Evolutionary conservation across 2,329 filamentous ascomycete species (phyloP).

Genomic region (Xylariomycetidae sp.): DNA sequence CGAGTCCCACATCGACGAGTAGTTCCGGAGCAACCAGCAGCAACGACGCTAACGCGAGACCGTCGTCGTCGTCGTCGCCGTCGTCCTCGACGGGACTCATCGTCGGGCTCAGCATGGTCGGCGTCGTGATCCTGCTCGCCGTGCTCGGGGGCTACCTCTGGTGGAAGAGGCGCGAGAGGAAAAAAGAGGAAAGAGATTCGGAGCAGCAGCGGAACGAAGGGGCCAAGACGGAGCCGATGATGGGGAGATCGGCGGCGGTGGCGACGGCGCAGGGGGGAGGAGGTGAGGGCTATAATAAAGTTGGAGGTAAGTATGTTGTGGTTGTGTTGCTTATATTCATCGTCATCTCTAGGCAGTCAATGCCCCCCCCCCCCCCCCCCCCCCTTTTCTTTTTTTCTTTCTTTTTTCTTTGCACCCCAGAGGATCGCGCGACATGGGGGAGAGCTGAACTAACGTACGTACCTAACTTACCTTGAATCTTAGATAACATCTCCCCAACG

Average conservation of each 20-base stretch:
- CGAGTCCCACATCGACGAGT: neutral
- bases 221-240: neutral
- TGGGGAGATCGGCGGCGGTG: neutral
- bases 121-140: constrained; percentile 12
- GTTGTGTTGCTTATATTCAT: neutral
- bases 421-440: too few species aligned
- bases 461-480: neutral
- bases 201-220: neutral
- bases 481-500: neutral
- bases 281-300: neutral
- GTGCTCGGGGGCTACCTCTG: constrained; percentile 10
- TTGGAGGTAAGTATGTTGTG: neutral
- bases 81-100: constrained; percentile 8
- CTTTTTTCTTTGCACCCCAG: too few species aligned
- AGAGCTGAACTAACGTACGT: too few species aligned
- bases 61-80: constrained; percentile 1
- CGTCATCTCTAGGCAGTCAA: too few species aligned
- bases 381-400: too few species aligned
- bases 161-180: constrained; percentile 3
- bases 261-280: neutral
- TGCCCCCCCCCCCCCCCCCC: too few species aligned
- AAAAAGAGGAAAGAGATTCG: constrained; percentile 4
- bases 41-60: constrained; percentile 1
- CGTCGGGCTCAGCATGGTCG: constrained; percentile 12
- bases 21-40: neutral